Base-by-base conservation (phyloP, 768 basidiomycete species). In the Crassisporium funariophilum region DNA sequence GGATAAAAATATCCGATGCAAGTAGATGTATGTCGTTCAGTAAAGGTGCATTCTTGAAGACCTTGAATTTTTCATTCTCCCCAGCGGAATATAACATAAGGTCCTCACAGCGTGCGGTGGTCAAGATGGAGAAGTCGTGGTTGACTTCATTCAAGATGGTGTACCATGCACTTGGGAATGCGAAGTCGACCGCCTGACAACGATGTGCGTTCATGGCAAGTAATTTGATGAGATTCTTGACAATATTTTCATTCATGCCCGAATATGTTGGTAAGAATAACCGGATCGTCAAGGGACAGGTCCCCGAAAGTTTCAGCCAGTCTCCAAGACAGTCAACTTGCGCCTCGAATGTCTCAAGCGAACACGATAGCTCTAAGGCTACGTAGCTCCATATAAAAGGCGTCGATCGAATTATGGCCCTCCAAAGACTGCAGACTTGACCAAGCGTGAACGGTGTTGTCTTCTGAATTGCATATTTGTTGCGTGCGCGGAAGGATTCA, bases 1-100 rank as follows among this genome's bases (percentile, higher is more conserved):
- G 24, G 38, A 41, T 39, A n/a, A 34, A 37, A 13, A 48, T 24
- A 27, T 48, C 40, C 15, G 40, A 48, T 5, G 38, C 46, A 34
- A 11, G 10, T 10, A 31, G 11, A 31, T 31, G 29, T 11, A 31
- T n/a, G n/a, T 31, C 29, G 10, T n/a, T 10, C 10, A 31, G 29
- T 31, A 31, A n/a, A 31, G 29, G 29, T 3, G 29, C 29, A 31
- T 11, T 11, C n/a, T 31, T n/a, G 29, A 31, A 31, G 29, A 31
- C 11, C 11, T 31, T 31, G 29, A 31, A 5, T 31, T n/a, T 10
- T 5, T 31, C n/a, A n/a, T n/a, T 10, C n/a, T 31, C n/a, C 29
- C 11, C 10, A 31, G 29, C 11, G 29, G 29, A n/a, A n/a, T n/a
- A n/a, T 31, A n/a, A 31, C 11, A 5, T n/a, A n/a, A n/a, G n/a